Base-by-base conservation (phyloP, 140 eudicot species). In the Cichorium intybus region DNA sequence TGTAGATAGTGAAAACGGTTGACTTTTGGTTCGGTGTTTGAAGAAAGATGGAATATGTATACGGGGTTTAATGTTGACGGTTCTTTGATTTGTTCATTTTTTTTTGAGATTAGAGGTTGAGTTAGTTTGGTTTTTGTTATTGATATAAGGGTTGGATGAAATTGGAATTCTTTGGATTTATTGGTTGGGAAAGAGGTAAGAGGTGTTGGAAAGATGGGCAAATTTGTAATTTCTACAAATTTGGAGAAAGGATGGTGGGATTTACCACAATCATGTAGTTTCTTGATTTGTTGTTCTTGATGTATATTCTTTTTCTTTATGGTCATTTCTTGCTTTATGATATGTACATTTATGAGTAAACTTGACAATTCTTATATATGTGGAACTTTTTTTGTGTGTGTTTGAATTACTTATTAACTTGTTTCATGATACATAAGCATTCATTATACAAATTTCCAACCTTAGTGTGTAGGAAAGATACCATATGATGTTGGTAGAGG, bases 1-100 rank as follows among this genome's bases (percentile, higher is more conserved):
- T 75, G 88, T 70, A 79, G 97, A 60, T 88, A 69, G 75, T 23
- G 8, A 26, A 68, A 59, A 62, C 1, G 51, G 52, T 54, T 23
- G 57, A 14, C 9, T 37, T 33, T 29, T 15, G 7, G 23, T 47
- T 47, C n/a, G 21, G 37, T 46, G 22, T 11, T 31, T 57, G 79
- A 71, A 17, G 31, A 28, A 67, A 18, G 33, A 55, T 56, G 33
- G 58, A 11, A 55, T 39, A 26, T 11, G 10, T 0, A 14, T 31
- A 47, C 62, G 29, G 65, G 33, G 31, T 28, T 26, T 10, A 18
- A 15, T 10, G 58, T 49, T 48, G 66, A 49, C 51, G 15, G 60
- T 64, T 54, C 22, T 73, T 74, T 37, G 24, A 75, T 75, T 75
- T 27, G 35, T 75, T 75, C 45, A 74, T 67, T 75, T 28, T 67